Base-by-base conservation (phyloP, 225 moss, liverwort and hornwort genomes). In the Pseudoscleropodium purum region DNA sequence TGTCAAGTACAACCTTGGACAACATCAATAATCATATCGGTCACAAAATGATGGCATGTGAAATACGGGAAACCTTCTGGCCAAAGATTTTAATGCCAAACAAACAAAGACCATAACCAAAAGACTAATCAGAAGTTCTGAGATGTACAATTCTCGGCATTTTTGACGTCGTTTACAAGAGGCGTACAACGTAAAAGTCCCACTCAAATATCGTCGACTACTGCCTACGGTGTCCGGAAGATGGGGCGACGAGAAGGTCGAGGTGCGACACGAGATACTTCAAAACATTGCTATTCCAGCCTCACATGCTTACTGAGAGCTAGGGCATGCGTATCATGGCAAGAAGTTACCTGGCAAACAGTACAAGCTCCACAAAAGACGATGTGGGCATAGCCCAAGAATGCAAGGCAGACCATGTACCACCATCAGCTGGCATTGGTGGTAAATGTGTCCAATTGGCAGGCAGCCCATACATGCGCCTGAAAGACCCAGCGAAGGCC, bases 361-460 rank as follows among this genome's bases (percentile, higher is more conserved):
- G 81, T 36, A 95, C 94, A 88, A 97, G 93, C 87, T 99, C 97
- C 89, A 95, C 90, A 93, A 96, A 99, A 29, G 98, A 99, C 52
- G 96, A 91, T 51, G 96, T 96, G 33, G 95, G 96, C 95, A 99
- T 91, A 49, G 93, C 96, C 98, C 98, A 99, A 81, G 97, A 96
- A 93, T 99, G 95, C 92, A 95, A 89, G 77, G 95, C 95, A 84
- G 98, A 93, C 98, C 98, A 99, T 47, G 92, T 91, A 75, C 94
- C 95, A 88, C 92, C 91, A 86, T 95, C 91, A n/a, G 93, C 91
- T 59, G 97, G 96, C 97, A 99, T 96, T 27, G 95, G 93, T 39
- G 97, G 97, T 81, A 97, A 91, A 70, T 87, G 89, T 64, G 90
- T 95, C 97, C 96, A 99, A 87, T 88, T 92, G 81, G 92, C 88